Base-by-base conservation (phyloP, 1,284 basidiomycete genomes). In the Mycena citricolor region DNA sequence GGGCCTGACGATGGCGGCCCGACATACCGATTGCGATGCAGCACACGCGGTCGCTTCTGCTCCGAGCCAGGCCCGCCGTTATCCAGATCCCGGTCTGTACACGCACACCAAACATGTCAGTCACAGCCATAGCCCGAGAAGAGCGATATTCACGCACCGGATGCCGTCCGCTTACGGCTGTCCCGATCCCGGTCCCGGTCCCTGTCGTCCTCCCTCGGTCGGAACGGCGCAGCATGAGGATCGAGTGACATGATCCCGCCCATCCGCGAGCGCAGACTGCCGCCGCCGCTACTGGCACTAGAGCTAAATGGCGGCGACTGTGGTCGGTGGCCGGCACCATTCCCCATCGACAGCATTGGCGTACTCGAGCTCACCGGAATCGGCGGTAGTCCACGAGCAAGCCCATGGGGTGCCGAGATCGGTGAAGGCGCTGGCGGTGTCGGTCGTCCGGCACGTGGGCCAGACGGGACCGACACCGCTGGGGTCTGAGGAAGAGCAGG, bases 211-310 rank as follows among this genome's bases (percentile, higher is more conserved):
- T n/a, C n/a, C n/a, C n/a, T n/a, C n/a, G n/a, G n/a, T n/a, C n/a
- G n/a, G n/a, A n/a, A n/a, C n/a, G n/a, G n/a, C n/a, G n/a, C n/a
- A n/a, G n/a, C n/a, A n/a, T n/a, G n/a, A n/a, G n/a, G n/a, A n/a
- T n/a, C n/a, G n/a, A n/a, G n/a, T n/a, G n/a, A n/a, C n/a, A n/a
- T n/a, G n/a, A 79, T 78, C 44, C 81, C 83, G 29, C 80, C 64
- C 49, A 86, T 83, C 41, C 83, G 79, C 42, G 83, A 76, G 45
- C 82, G 76, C 37, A 86, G 70, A 57, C 79, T 84, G n/a, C 64
- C 69, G 31, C 57, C 47, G 30, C 52, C 48, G 21, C n/a, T n/a
- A n/a, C n/a, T n/a, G n/a, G n/a, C n/a, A n/a, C n/a, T n/a, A n/a
- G n/a, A n/a, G n/a, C n/a, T n/a, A n/a, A n/a, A n/a, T n/a, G 53